A percentile compares a stretch with the other conserved stretches of the same genome.
These are phyloP conservation scores for Piper longum DNA, from an alignment of 164 flowering plant genomes.

Conservation along the genomic window DNA sequence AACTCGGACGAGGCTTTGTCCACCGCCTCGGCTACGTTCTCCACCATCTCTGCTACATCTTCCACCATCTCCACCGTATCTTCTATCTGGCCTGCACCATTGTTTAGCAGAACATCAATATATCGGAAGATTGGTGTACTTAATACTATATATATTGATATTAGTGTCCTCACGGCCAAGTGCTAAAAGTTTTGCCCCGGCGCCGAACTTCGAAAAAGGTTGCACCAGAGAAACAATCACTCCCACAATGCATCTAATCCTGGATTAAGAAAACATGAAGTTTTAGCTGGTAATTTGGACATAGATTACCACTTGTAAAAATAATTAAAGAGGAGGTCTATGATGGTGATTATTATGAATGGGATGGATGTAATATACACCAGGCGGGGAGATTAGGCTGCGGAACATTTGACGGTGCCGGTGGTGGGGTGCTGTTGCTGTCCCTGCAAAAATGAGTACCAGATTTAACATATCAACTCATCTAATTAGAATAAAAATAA, in stretches of 20 bases:
- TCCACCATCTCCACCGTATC: constrained; percentile 16
- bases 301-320: neutral
- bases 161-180: constrained; percentile 25
- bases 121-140: no score
- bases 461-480: neutral
- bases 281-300: neutral
- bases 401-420: neutral
- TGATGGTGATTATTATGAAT: no score
- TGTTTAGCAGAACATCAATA: neutral
- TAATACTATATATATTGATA: no score
- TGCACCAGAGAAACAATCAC: constrained; percentile 22
- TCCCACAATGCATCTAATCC: constrained; percentile 39
- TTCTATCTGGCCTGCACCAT: constrained; percentile 18
- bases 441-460: neutral
- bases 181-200: constrained; percentile 14
- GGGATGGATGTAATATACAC: neutral
- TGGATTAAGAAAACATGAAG: constrained; percentile 7
- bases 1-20: constrained; percentile 21
- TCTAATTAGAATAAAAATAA: neutral
- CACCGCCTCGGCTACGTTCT: constrained; percentile 16
- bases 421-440: neutral
- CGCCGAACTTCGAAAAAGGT: constrained; percentile 30
- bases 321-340: neutral
- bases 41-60: constrained; percentile 16
- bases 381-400: neutral